Conservation (phyloP, 768 basidiomycete species). For the Chalciporus pseudorubinellus region DNA sequence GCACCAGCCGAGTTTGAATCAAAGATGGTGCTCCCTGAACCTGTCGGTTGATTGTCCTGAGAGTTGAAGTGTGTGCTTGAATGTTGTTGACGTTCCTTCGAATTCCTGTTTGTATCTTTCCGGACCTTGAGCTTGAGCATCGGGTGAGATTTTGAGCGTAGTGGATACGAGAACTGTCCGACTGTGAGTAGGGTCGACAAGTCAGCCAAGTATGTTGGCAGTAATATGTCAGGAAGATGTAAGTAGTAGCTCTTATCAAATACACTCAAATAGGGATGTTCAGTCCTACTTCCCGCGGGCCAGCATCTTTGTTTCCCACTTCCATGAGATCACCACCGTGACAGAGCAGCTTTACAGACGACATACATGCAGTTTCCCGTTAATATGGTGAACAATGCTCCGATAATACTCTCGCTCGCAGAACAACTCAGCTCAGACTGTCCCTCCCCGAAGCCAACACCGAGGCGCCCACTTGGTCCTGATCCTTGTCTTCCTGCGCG, state of each 20-base stretch:
- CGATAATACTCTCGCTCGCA: slow-evolving; percentile 30
- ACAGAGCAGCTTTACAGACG: not conserved
- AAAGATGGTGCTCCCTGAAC: slow-evolving; percentile 28
- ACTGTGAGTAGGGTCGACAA: too few relatives aligned
- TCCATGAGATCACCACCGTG: slow-evolving; percentile 11
- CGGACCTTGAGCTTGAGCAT: slow-evolving; percentile 28
- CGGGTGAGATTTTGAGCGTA: not conserved
- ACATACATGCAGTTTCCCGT: slow-evolving; percentile 3
- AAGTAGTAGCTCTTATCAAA: not conserved
- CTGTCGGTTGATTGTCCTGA: slow-evolving; percentile 22
- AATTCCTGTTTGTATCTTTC: slow-evolving; percentile 25
- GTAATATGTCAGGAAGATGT: too few relatives aligned
- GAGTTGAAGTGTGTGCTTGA: slow-evolving; percentile 1
- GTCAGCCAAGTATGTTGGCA: too few relatives aligned
- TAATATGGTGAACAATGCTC: slow-evolving; percentile 54
- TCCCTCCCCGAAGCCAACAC: slow-evolving; percentile 16
- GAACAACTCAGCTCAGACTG: slow-evolving; percentile 23
- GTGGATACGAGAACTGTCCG: not conserved
- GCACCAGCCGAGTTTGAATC: too few relatives aligned
- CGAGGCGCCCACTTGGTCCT: slow-evolving; percentile 43
- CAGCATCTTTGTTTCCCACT: slow-evolving; percentile 2
- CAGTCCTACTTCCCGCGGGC: not conserved
- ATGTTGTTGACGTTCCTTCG: slow-evolving; percentile 4
- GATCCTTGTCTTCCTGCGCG: slow-evolving; percentile 64
- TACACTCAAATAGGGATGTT: slow-evolving; percentile 6